These are phyloP conservation scores for Dendryphion nanum DNA, from an alignment of 2,329 filamentous ascomycete genomes.

Conservation along the genomic window DNA sequence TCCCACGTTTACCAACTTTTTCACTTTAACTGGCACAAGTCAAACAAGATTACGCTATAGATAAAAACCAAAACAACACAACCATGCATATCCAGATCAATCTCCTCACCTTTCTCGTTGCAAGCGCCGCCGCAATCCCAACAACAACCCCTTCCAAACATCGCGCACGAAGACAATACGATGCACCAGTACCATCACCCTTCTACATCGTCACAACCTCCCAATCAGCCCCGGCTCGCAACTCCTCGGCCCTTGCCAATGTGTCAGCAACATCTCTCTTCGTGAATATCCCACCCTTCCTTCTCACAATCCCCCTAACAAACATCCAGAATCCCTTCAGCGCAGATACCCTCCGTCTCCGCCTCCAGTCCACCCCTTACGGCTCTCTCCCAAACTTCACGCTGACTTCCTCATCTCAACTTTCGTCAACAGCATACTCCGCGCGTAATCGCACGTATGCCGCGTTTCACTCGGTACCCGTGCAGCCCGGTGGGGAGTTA, in stretches of 20 bases:
- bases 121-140: constrained; percentile 8
- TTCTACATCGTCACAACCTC: constrained; percentile 44
- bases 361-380: constrained; percentile 40
- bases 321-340: constrained; percentile 36
- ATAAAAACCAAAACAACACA: neutral
- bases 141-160: too few relatives aligned
- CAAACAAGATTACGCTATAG: neutral
- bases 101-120: constrained; percentile 6
- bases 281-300: constrained; percentile 10
- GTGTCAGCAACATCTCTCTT: constrained; percentile 42
- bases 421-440: constrained; percentile 25
- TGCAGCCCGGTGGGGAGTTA: constrained; percentile 25
- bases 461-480: constrained; percentile 32
- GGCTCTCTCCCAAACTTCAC: constrained; percentile 40
- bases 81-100: too few relatives aligned
- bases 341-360: constrained; percentile 35
- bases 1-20: neutral
- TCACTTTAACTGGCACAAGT: neutral
- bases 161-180: constrained; percentile 13
- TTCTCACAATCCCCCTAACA: constrained; percentile 1
- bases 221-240: constrained; percentile 18
- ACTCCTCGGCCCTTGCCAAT: constrained; percentile 31
- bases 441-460: constrained; percentile 25
- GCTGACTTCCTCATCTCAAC: constrained; percentile 31
- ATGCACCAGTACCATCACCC: constrained; percentile 1